Evolutionary conservation across 441 rosid genomes (phyloP).

Genomic region (Adansonia grandidieri): DNA sequence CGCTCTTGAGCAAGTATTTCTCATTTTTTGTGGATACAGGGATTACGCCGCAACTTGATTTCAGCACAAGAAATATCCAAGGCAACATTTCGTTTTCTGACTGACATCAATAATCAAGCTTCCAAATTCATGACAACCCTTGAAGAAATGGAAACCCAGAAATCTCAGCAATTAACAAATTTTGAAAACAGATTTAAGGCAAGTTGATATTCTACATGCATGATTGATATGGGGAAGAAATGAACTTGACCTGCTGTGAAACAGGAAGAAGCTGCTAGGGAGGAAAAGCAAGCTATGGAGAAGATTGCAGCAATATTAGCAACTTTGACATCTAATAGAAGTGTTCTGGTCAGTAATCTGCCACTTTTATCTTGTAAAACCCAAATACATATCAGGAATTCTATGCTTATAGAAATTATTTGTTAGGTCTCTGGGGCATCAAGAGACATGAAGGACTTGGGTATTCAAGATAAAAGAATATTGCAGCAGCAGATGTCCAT

Average conservation of each 20-base stretch:
- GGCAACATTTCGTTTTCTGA: constrained; percentile 52
- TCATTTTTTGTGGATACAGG: constrained; percentile 42
- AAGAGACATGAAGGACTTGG: constrained; percentile 46
- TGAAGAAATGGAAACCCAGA: constrained; percentile 58
- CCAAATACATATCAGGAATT: not conserved
- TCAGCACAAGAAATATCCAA: constrained; percentile 61
- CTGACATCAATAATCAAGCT: constrained; percentile 65
- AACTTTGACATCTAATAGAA: constrained; percentile 64
- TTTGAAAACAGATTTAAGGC: constrained; percentile 74
- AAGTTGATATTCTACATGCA: constrained; percentile 23
- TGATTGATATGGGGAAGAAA: constrained; percentile 20
- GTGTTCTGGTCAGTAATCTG: constrained; percentile 56
- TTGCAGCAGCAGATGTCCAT: constrained; percentile 57
- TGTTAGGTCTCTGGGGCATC: constrained; percentile 70
- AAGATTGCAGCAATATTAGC: constrained; percentile 65
- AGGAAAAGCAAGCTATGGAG: constrained; percentile 71
- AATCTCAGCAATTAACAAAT: constrained; percentile 48
- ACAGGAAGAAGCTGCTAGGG: constrained; percentile 82
- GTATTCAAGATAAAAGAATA: constrained; percentile 50
- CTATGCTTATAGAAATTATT: constrained; percentile 24
- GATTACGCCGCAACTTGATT: constrained; percentile 55
- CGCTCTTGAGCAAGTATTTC: not conserved
- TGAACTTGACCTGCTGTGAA: constrained; percentile 27
- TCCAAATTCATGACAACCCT: constrained; percentile 44
- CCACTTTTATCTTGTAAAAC: not conserved